A percentile compares a stretch with the other conserved stretches of the same genome.
Conservation (phyloP, 1,284 basidiomycete genomes). For the Cronartium quercuum region DNA sequence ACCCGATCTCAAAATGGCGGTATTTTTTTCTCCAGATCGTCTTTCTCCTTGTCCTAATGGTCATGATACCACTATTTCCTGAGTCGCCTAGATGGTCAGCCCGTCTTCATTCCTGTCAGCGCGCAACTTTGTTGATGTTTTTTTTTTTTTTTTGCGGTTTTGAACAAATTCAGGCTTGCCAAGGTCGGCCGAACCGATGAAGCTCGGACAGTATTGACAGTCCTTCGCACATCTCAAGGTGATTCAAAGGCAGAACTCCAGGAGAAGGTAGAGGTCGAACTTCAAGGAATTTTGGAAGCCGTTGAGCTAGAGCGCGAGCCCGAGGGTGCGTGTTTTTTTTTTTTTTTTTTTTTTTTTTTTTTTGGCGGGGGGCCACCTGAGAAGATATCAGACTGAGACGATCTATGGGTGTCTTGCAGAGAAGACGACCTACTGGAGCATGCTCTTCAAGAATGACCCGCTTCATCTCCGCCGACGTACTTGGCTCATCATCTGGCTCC, state of each 20-base stretch:
- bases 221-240: conserved; percentile 36
- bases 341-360: neutral
- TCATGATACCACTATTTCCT: conserved; percentile 42
- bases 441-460: conserved; percentile 42
- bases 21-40: conserved; percentile 41
- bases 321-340: neutral
- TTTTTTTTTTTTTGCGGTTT: too few species aligned
- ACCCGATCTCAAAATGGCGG: neutral
- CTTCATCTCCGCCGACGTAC: conserved; percentile 42
- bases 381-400: neutral
- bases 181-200: conserved; percentile 45
- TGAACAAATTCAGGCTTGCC: conserved; percentile 37
- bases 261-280: conserved; percentile 41
- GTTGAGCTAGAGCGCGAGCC: conserved; percentile 41
- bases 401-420: conserved; percentile 18
- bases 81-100: conserved; percentile 45
- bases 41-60: conserved; percentile 43
- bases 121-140: neutral
- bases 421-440: conserved; percentile 41
- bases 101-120: neutral
- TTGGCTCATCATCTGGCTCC: conserved; percentile 44
- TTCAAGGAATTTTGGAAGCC: conserved; percentile 43
- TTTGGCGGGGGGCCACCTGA: too few species aligned
- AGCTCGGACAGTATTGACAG: conserved; percentile 43
- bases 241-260: conserved; percentile 11